These are phyloP conservation scores for Codiaeum variegatum DNA, from an alignment of 441 rosid genomes.

Conservation along the genomic window DNA sequence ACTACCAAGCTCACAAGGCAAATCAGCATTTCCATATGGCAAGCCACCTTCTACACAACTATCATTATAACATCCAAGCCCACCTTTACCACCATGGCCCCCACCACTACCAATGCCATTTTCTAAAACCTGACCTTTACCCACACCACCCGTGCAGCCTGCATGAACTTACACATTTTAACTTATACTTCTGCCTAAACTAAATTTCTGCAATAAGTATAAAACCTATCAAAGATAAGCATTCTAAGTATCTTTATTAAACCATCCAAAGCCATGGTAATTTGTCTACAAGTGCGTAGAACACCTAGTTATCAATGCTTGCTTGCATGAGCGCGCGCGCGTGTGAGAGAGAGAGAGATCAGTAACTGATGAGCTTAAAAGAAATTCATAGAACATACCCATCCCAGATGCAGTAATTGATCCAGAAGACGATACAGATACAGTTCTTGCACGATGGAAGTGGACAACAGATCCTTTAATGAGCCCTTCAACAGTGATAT, in stretches of 20 bases:
- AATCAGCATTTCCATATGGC: constrained; percentile 76
- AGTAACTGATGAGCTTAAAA: constrained; percentile 9
- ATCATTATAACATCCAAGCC: constrained; percentile 62
- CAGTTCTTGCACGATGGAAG: constrained; percentile 90
- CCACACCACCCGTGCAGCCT: constrained; percentile 98
- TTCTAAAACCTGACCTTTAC: constrained; percentile 66
- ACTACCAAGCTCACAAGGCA: constrained; percentile 99
- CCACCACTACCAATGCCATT: constrained; percentile 93
- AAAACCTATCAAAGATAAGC: constrained; percentile 13
- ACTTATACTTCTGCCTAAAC: constrained; percentile 5
- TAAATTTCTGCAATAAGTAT: constrained; percentile 10
- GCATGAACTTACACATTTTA: constrained; percentile 30
- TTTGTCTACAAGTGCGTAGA: neutral
- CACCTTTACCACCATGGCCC: constrained; percentile 99
- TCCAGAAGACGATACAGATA: constrained; percentile 73
- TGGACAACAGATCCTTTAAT: constrained; percentile 93
- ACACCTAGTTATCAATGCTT: too few species aligned
- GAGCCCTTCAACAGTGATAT: constrained; percentile 77
- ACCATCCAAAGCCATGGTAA: constrained; percentile 1
- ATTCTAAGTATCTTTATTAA: constrained; percentile 4
- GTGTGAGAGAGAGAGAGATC: neutral
- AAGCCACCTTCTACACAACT: constrained; percentile 71
- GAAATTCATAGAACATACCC: constrained; percentile 51
- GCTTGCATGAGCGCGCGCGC: neutral
- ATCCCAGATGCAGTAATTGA: constrained; percentile 82